Percentiles rank a stretch among this genome's conserved stretches.
These are phyloP conservation scores for Cucumis melo DNA, from an alignment of 306 rosid species.

Conservation along the genomic window DNA sequence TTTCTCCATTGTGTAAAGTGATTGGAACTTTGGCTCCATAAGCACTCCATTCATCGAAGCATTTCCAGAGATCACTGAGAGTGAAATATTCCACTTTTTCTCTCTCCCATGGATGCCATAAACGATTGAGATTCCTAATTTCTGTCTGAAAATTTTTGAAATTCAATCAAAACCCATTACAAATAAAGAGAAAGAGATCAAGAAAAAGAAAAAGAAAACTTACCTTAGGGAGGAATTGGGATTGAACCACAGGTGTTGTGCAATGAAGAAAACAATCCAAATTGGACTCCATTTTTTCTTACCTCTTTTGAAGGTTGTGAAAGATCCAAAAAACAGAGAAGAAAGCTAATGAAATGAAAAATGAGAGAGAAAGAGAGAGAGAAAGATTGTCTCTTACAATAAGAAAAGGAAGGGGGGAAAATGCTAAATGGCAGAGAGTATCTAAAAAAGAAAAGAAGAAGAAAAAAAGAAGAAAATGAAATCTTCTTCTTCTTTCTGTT, in stretches of 20 bases:
- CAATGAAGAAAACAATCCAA: conserved; percentile 64
- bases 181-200: not conserved
- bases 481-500: conserved; percentile 3
- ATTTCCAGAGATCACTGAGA: conserved; percentile 72
- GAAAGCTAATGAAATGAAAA: not conserved
- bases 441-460: conserved; percentile 10
- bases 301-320: conserved; percentile 26
- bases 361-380: not conserved
- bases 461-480: not conserved
- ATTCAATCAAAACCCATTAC: not conserved
- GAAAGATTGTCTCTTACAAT: not conserved
- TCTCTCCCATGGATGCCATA: conserved; percentile 93
- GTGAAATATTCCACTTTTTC: conserved; percentile 72
- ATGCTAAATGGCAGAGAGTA: conserved; percentile 22
- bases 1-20: conserved; percentile 46
- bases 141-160: conserved; percentile 30
- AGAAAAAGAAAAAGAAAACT: not conserved
- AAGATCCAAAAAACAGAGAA: conserved; percentile 10
- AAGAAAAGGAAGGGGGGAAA: conserved; percentile 12
- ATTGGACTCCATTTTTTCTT: conserved; percentile 48
- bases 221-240: conserved; percentile 74
- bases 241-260: conserved; percentile 64
- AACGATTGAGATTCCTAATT: conserved; percentile 60
- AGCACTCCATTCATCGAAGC: conserved; percentile 86
- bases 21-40: conserved; percentile 91